Evolutionary conservation across 2,329 filamentous ascomycete genomes (phyloP), one percentile per base, ranked within the genome.

Genomic region (Arthrocladium fulminans): DNA sequence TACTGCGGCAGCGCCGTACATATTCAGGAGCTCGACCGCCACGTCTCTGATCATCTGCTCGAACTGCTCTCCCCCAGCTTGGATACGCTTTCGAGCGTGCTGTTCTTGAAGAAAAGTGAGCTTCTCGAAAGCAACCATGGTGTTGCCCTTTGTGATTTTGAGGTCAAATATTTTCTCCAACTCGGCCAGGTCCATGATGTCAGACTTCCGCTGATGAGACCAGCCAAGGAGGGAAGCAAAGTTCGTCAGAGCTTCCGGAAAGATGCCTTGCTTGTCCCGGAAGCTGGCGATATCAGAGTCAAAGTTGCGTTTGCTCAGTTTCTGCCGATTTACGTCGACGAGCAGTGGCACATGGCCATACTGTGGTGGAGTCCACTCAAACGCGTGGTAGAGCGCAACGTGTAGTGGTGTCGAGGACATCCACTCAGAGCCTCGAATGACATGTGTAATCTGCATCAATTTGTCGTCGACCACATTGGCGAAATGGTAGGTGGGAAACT

Each of bases 381-480:
- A 85, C 2, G 84, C 85, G 42, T 84, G 67, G 62, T 92, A 92
- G n/a, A 92, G 64, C 29, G 75, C 75, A 49, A 84, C 70, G 62
- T 86, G 82, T 62, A 84, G 86, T 0, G 89, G 88, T 0, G 92
- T 97, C 0, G 89, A 95, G 27, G 90, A 80, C 69, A 98, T 84
- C 92, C 92, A 98, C 76, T 98, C 92, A 22, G 84, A 83, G 46
- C 90, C 92, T 35, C 92, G 82, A 50, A 98, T 86, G 12, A 98
- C 92, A 65, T 97, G 90, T 0, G 89, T 96, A 57, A 98, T 94
- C 51, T 86, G 72, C 92, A 98, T 98, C 51, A 84, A 73, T 64
- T 96, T 87, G 61, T 98, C 92, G 61, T 98, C 92, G 3, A 98
- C 83, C 7, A 98, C 90, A 61, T 97, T 98, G 3, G 92, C 92